A percentile compares a stretch with the other conserved stretches of the same genome.
Conservation (phyloP, 2,329 filamentous ascomycete species). For the Colletotrichum tropicicola region DNA sequence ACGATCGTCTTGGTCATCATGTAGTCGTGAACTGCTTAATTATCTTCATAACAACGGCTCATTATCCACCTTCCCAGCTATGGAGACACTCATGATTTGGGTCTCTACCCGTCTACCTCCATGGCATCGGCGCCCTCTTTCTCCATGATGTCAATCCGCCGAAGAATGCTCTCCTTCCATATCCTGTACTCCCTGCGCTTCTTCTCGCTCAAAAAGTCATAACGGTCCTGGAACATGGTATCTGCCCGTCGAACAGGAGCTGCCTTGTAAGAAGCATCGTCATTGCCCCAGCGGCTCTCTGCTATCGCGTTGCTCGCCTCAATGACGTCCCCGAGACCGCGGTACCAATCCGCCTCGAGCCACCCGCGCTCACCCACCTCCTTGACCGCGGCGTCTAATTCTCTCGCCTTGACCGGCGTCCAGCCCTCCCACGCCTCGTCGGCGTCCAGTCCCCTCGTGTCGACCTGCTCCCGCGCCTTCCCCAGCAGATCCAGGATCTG, state of each 20-base stretch:
- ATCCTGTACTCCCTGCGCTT: slow-evolving; percentile 66
- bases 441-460: slow-evolving; percentile 49
- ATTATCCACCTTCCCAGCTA: too few species aligned
- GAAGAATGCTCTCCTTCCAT: slow-evolving; percentile 72
- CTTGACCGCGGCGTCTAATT: slow-evolving; percentile 70
- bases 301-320: slow-evolving; percentile 34
- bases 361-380: slow-evolving; percentile 64
- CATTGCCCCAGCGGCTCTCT: slow-evolving; percentile 32
- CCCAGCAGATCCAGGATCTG: slow-evolving; percentile 49
- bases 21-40: too few species aligned
- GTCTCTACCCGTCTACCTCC: slow-evolving; percentile 42
- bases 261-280: slow-evolving; percentile 40
- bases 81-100: too few species aligned
- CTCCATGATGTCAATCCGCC: slow-evolving; percentile 61
- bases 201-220: slow-evolving; percentile 75
- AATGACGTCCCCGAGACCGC: slow-evolving; percentile 64
- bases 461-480: slow-evolving; percentile 41
- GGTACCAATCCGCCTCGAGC: slow-evolving; percentile 72
- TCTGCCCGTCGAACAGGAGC: slow-evolving; percentile 58
- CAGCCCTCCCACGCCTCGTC: slow-evolving; percentile 64
- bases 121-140: slow-evolving; percentile 40
- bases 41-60: too few species aligned
- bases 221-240: slow-evolving; percentile 80
- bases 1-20: too few species aligned
- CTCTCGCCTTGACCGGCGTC: slow-evolving; percentile 55